Evolutionary conservation across 73 alveolate genomes (phyloP).

Genomic region (Tetrahymena borealis): DNA sequence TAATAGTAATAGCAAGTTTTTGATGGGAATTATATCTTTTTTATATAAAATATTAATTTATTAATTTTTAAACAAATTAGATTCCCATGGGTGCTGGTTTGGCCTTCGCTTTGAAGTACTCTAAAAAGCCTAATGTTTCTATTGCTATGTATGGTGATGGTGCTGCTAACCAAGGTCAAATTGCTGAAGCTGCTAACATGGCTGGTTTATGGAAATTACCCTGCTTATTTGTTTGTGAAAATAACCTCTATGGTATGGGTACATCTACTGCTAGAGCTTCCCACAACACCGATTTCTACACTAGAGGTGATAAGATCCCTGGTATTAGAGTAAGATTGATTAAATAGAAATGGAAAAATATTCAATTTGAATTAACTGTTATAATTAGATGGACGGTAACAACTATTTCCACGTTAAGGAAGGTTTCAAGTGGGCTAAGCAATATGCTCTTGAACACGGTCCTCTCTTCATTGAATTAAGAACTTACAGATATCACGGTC

Average conservation of each 20-base stretch:
- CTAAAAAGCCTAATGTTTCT: conserved; percentile 50
- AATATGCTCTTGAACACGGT: conserved; percentile 61
- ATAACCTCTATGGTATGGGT: conserved; percentile 79
- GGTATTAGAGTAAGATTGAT: conserved; percentile 53
- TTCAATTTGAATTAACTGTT: not conserved
- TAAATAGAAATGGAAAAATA: not conserved
- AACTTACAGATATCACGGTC: conserved; percentile 86
- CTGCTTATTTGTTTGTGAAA: conserved; percentile 65
- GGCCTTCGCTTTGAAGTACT: conserved; percentile 72
- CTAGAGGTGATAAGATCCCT: conserved; percentile 80
- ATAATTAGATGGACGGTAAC: conserved; percentile 46
- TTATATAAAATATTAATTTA: not conserved
- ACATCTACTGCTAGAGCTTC: conserved; percentile 71
- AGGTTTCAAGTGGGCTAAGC: conserved; percentile 64
- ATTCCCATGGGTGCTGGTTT: conserved; percentile 84
- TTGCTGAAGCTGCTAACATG: conserved; percentile 81
- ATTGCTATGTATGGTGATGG: conserved; percentile 88
- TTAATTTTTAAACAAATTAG: too few relatives aligned
- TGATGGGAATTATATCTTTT: not conserved
- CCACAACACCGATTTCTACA: conserved; percentile 66
- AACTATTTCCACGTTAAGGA: conserved; percentile 71
- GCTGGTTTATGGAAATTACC: conserved; percentile 86
- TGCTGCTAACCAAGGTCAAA: conserved; percentile 83
- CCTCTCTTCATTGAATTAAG: conserved; percentile 66
- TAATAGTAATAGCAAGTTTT: too few relatives aligned